Conservation (phyloP, 768 basidiomycete genomes). For the Rossbeevera mucosa region DNA sequence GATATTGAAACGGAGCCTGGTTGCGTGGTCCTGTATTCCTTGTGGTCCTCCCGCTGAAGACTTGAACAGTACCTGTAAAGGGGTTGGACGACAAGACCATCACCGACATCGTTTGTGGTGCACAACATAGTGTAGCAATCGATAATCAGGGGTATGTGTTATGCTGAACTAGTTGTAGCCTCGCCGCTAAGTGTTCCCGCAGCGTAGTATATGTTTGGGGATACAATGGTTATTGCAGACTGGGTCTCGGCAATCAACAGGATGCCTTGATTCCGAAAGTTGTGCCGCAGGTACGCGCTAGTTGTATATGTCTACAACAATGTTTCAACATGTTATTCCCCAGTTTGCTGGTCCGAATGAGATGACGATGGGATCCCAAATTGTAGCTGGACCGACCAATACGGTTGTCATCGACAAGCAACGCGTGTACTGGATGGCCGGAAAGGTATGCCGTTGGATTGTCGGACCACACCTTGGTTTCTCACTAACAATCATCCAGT, state of each 20-base stretch:
- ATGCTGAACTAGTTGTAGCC: not conserved
- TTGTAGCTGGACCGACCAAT: conserved; percentile 79
- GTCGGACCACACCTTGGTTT: not conserved
- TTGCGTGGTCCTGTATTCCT: conserved; percentile 30
- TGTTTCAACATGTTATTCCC: not conserved
- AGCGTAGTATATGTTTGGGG: conserved; percentile 85
- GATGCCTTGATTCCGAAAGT: conserved; percentile 76
- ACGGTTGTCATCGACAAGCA: conserved; percentile 82
- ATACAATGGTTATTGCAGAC: conserved; percentile 86
- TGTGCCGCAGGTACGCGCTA: conserved; percentile 63
- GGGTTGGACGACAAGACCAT: conserved; percentile 77
- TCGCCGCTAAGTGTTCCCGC: conserved; percentile 9
- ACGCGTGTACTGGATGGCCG: conserved; percentile 85
- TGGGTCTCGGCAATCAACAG: conserved; percentile 83
- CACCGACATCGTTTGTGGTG: conserved; percentile 76
- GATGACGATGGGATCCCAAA: conserved; percentile 51
- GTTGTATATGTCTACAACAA: not conserved
- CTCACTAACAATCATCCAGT: conserved; percentile 43
- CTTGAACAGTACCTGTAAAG: conserved; percentile 58
- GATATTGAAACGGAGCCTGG: conserved; percentile 73
- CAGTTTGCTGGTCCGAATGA: conserved; percentile 75
- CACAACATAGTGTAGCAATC: conserved; percentile 81
- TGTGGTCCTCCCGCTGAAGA: conserved; percentile 4
- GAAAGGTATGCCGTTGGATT: conserved; percentile 47
- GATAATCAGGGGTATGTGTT: conserved; percentile 63